Conservation (phyloP, 805 yeast species). For the Wickerhamiella domercqiae region DNA sequence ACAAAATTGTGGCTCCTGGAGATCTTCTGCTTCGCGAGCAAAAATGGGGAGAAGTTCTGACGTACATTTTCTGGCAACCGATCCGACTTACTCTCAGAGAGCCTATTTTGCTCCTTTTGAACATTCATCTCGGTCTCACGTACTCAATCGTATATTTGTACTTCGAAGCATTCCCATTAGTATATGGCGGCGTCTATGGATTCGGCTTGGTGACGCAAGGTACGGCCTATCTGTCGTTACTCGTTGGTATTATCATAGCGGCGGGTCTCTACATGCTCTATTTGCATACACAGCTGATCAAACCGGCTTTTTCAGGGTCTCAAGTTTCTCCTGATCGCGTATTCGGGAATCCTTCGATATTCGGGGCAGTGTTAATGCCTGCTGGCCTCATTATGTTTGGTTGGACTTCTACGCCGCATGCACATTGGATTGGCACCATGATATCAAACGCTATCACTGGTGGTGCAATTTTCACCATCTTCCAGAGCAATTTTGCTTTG, state of each 20-base stretch:
- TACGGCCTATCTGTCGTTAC: conserved; percentile 31
- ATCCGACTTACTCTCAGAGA: conserved; percentile 32
- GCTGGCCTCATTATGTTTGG: conserved; percentile 42
- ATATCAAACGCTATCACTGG: conserved; percentile 31
- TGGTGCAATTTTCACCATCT: conserved; percentile 29
- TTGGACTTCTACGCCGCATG: conserved; percentile 36
- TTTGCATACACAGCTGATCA: conserved; percentile 2
- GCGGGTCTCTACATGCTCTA: conserved; percentile 11
- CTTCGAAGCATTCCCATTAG: conserved; percentile 49
- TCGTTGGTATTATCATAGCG: conserved; percentile 33
- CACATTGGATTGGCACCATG: conserved; percentile 38
- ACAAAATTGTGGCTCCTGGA: conserved; percentile 7
- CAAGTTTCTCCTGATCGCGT: conserved; percentile 6
- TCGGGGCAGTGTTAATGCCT: conserved; percentile 31
- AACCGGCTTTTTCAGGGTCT: conserved; percentile 3
- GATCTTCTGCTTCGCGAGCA: conserved; percentile 9
- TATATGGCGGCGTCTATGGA: conserved; percentile 30
- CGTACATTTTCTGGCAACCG: conserved; percentile 24
- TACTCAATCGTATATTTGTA: conserved; percentile 41
- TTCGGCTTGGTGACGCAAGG: conserved; percentile 36
- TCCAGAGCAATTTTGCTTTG: conserved; percentile 39
- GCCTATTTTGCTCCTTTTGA: conserved; percentile 40
- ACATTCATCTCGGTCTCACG: conserved; percentile 35
- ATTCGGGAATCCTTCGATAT: conserved; percentile 22
- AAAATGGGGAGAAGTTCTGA: conserved; percentile 4